Evolutionary conservation across 345 rosid species (phyloP).

Genomic region (Litchi chinensis): DNA sequence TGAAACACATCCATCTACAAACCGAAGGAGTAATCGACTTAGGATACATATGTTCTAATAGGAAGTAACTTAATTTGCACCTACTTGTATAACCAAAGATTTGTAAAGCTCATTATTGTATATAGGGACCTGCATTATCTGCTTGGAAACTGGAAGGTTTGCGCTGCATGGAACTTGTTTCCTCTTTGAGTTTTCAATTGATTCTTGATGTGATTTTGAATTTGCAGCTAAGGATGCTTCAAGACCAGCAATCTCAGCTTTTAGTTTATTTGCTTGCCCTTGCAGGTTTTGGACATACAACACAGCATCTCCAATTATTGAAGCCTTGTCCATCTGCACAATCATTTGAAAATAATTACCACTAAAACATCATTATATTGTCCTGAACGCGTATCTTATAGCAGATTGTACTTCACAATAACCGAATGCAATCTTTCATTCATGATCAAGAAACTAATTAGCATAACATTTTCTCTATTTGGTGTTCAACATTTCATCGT

Average conservation of each 20-base stretch:
- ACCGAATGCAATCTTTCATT: too few relatives aligned
- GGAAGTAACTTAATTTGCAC: not conserved
- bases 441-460: too few relatives aligned
- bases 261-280: conserved; percentile 62
- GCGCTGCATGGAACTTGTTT: conserved; percentile 24
- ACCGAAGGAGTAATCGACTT: not conserved
- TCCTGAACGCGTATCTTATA: too few relatives aligned
- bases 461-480: too few relatives aligned
- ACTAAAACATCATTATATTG: not conserved
- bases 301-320: conserved; percentile 84
- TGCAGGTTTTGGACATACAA: conserved; percentile 75
- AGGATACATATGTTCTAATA: too few relatives aligned
- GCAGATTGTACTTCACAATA: too few relatives aligned
- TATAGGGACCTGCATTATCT: conserved; percentile 57
- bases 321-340: conserved; percentile 92
- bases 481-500: too few relatives aligned
- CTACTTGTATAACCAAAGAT: too few relatives aligned
- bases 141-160: conserved; percentile 37
- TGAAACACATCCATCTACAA: conserved; percentile 68
- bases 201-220: conserved; percentile 28
- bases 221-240: conserved; percentile 52
- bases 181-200: conserved; percentile 23
- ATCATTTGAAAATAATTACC: not conserved
- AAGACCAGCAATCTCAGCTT: conserved; percentile 63
- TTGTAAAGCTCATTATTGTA: not conserved